A percentile compares a stretch with the other conserved stretches of the same genome.
Conservation (phyloP, 805 yeast species). For the Metschnikowia picachoensis region DNA sequence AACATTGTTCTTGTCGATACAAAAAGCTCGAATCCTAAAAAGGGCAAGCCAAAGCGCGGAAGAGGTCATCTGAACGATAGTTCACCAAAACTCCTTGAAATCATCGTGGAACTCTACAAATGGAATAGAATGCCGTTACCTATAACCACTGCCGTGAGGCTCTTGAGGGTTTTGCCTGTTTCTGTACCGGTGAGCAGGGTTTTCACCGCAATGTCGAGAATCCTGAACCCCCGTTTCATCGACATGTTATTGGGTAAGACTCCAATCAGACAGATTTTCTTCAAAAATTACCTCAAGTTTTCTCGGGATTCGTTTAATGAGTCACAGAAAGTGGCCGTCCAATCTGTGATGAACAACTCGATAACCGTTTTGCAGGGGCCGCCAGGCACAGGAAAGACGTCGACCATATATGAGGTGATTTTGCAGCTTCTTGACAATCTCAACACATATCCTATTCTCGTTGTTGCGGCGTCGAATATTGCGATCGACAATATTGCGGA, state of each 20-base stretch:
- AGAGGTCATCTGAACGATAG: slow-evolving; percentile 5
- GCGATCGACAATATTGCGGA: slow-evolving; percentile 78
- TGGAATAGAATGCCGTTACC: slow-evolving; percentile 60
- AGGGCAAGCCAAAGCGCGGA: slow-evolving; percentile 11
- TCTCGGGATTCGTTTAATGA: slow-evolving; percentile 49
- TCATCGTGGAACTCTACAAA: slow-evolving; percentile 49
- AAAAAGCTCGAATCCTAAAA: slow-evolving; percentile 6
- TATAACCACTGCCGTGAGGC: slow-evolving; percentile 33
- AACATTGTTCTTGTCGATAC: slow-evolving; percentile 43
- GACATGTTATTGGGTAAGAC: slow-evolving; percentile 53
- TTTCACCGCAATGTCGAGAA: slow-evolving; percentile 60
- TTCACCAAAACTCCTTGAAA: slow-evolving; percentile 29
- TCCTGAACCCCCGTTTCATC: slow-evolving; percentile 50
- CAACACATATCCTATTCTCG: slow-evolving; percentile 59
- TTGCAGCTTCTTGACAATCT: slow-evolving; percentile 52
- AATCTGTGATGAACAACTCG: slow-evolving; percentile 48
- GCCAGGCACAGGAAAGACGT: slow-evolving; percentile 42
- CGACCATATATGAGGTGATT: slow-evolving; percentile 42
- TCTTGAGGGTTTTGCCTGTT: slow-evolving; percentile 50
- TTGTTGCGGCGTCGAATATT: slow-evolving; percentile 72
- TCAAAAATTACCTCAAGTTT: slow-evolving; percentile 51
- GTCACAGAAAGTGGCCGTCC: slow-evolving; percentile 53
- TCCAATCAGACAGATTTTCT: slow-evolving; percentile 52
- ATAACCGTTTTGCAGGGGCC: slow-evolving; percentile 48
- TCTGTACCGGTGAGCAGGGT: slow-evolving; percentile 62